Conservation (phyloP, 2,329 filamentous ascomycete species). For the Epichloe scottii region DNA sequence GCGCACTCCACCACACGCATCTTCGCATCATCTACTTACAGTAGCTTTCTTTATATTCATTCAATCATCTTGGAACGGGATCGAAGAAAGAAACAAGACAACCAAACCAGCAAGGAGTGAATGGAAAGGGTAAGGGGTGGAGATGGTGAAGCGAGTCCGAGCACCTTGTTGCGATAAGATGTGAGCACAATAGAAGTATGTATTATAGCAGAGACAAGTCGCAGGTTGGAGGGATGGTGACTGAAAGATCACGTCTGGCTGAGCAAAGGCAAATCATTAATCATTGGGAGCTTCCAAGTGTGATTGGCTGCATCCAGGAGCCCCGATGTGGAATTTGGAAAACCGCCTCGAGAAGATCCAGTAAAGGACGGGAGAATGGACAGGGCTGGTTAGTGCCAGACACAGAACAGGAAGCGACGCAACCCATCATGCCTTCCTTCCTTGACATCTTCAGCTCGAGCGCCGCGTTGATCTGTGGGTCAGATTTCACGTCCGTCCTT, state of each 20-base stretch:
- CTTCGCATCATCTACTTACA: no score
- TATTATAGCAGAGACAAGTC: no score
- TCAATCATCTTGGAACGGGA: no score
- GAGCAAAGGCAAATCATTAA: background rate
- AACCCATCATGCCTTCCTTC: background rate
- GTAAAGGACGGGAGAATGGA: background rate
- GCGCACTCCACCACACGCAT: no score
- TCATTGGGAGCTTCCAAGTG: background rate
- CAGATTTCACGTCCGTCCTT: no score
- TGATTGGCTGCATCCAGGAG: background rate
- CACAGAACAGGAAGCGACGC: background rate
- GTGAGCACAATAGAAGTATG: background rate
- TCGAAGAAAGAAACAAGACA: background rate
- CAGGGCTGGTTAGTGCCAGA: background rate
- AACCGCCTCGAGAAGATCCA: background rate
- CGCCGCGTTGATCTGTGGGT: background rate
- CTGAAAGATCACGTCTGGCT: background rate
- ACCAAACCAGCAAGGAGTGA: background rate
- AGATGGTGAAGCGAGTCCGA: background rate
- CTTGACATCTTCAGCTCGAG: background rate
- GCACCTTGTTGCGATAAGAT: background rate
- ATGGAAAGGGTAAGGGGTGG: background rate
- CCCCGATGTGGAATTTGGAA: background rate
- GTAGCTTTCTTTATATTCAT: no score
- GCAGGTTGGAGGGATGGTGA: no score